Base-by-base conservation (phyloP, 2,329 filamentous ascomycete genomes). In the Graphilbum sp. region DNA sequence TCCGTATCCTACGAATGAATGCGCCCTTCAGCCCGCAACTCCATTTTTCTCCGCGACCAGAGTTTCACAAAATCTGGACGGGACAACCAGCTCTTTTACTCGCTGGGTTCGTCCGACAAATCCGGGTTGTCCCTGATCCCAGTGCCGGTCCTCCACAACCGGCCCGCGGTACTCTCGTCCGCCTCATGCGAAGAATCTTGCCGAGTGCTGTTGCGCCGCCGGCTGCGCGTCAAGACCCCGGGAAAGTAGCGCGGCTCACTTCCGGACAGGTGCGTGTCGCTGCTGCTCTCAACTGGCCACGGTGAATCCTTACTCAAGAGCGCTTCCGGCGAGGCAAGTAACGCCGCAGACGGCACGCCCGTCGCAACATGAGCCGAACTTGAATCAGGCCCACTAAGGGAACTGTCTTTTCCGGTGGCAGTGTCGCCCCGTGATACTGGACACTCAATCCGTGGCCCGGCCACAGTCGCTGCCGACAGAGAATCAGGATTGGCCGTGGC, bases 241-340 rank as follows among this genome's bases (percentile, higher is more conserved):
- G 81, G 81, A 46, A 84, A 81, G 44, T 84, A 73, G 44, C 66
- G 69, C 11, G 79, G 80, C 53, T 84, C 79, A 35, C 61, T 66
- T 4, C 67, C 72, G 12, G 64, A 69, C 11, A 73, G 51, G 46
- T 71, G 64, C 39, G 60, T 47, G 42, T 67, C 60, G 7, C 30
- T 18, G 24, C 44, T 47, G 24, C 49, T 41, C 17, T 52, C 54
- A 49, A 38, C 64, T 57, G 8, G 57, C 48, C 13, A 48, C 17
- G 63, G 7, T n/a, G 5, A 32, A 8, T 43, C 60, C 41, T 52
- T 47, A 12, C 27, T n/a, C 15, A 48, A 47, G 39, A 46, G 32
- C 40, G 44, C 21, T 29, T 34, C 23, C 2, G 42, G 42, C 32
- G 42, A 43, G 4, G 31, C 17, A 9, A 37, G 34, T 13, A 42